Base-by-base conservation (phyloP, 2,329 filamentous ascomycete species). In the Penicillium crustosum region DNA sequence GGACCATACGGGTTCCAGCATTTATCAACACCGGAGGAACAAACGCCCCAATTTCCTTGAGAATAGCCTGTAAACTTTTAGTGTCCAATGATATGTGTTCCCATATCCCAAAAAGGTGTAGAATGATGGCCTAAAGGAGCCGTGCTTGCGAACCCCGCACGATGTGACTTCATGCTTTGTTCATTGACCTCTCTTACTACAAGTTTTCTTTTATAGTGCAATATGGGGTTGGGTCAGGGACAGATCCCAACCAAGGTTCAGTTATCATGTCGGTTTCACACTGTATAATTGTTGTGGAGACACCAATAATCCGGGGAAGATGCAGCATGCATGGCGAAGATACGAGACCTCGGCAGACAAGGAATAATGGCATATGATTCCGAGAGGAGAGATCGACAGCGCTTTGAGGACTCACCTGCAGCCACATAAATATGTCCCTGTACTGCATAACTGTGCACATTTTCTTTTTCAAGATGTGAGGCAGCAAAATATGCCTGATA, bases 111-210 rank as follows among this genome's bases (percentile, higher is more conserved):
- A 56, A 52, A 1, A 27, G 31, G 39, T 9, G 29, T 31, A 45
- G 39, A 17, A 31, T 15, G 39, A 25, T 33, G 8, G 39, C 53
- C 33, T 7, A 29, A 56, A 56, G 23, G 27, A 51, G 39, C 33
- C 19, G 23, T 44, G n/a, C 48, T 45, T 56, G 53, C 53, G 53
- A 56, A 21, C 48, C 53, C 53, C 53, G 53, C 53, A 38, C 52
- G 23, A 35, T 23, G 36, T 56, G 53, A 51, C 39, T 44, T 45
- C 39, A 56, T 36, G 8, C 19, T 23, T 21, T 17, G 19, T 29
- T 50, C 23, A 29, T 35, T 35, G 3, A 23, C 27, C 15, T 8
- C 3, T 19, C 2, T 10, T 44, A n/a, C 19, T 5, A 4, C n/a
- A 38, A 9, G 35, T n/a, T 12, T 12, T 12, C 12, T 13, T 19